Evolutionary conservation across 2,329 filamentous ascomycete species (phyloP), one percentile per base, ranked within the genome.

Genomic region (Sporothrix phasma): DNA sequence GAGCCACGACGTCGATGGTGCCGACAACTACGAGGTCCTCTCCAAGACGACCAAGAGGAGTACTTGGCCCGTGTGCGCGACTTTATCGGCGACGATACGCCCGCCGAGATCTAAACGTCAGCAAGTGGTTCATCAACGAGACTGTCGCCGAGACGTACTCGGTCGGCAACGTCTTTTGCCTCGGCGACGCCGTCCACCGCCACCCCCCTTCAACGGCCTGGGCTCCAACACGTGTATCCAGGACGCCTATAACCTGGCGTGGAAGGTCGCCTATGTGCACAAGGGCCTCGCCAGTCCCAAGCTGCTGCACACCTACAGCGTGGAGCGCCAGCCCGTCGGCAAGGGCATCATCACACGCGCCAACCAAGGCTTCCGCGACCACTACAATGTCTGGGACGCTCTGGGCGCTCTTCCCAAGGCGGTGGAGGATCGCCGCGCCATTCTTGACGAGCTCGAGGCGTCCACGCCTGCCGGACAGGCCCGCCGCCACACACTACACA

Each of bases 121-220:
- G 80, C 8, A 81, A 80, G 67, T 88, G 85, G 85, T 76, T 74
- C 62, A 81, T 87, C 69, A 85, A 86, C 67, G 84, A 87, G 71
- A 82, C 76, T 5, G 80, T 85, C 0, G 85, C 84, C 0, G 80
- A 85, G 70, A 73, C 75, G 13, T 87, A 85, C 67, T 80, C 64
- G 11, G 58, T 29, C 76, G 0, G 41, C 22, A 62, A 65, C 39
- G 65, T 69, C 56, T 82, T 82, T 71, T 83, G 81, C 65, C 73
- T 85, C 5, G 82, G 83, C 10, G 83, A 86, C 66, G 80, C 83
- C 0, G 80, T 80, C 1, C 83, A 86, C 69, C 76, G 82, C 1
- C 83, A 85, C 69, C 82, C 83, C 83, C 83, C 0, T 74, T 80
- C 19, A 82, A 84, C 68, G 84, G 81, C 0, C 76, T 85, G 0